Evolutionary conservation across 371 early-diverging fungal species (phyloP).

Genomic region (Batkoa obscura): DNA sequence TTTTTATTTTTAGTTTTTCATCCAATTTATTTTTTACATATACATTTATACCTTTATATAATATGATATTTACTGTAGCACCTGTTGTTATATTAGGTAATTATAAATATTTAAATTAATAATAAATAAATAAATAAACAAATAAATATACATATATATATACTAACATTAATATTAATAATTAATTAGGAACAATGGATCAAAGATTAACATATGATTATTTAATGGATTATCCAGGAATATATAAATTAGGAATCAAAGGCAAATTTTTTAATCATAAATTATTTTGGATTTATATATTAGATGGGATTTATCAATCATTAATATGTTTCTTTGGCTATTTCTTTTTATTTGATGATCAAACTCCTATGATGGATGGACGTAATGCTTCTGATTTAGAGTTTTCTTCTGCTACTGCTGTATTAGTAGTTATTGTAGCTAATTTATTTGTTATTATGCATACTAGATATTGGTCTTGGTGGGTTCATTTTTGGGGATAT

Average conservation of each 20-base stretch:
- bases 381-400: conserved; percentile 23
- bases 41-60: conserved; percentile 60
- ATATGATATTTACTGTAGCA: conserved; percentile 53
- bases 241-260: conserved; percentile 40
- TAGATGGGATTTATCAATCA: conserved; percentile 53
- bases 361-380: conserved; percentile 16
- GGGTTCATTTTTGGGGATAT: conserved; percentile 20
- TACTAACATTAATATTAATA: conserved; percentile 10
- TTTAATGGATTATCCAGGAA: conserved; percentile 34
- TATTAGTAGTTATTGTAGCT: conserved; percentile 39
- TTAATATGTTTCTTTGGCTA: conserved; percentile 38
- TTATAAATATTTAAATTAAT: neutral
- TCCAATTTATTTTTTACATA: conserved; percentile 76
- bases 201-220: conserved; percentile 34
- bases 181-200: conserved; percentile 26
- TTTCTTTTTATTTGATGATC: conserved; percentile 21
- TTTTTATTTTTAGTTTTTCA: conserved; percentile 27
- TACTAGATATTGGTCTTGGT: conserved; percentile 57
- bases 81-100: conserved; percentile 41
- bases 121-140: too few species aligned
- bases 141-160: too few species aligned
- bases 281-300: conserved; percentile 38
- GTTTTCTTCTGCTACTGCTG: conserved; percentile 35
- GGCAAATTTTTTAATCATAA: conserved; percentile 30
- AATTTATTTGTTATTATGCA: conserved; percentile 52